Base-by-base conservation (phyloP, 768 basidiomycete genomes). In the Daedaleopsis nitida region DNA sequence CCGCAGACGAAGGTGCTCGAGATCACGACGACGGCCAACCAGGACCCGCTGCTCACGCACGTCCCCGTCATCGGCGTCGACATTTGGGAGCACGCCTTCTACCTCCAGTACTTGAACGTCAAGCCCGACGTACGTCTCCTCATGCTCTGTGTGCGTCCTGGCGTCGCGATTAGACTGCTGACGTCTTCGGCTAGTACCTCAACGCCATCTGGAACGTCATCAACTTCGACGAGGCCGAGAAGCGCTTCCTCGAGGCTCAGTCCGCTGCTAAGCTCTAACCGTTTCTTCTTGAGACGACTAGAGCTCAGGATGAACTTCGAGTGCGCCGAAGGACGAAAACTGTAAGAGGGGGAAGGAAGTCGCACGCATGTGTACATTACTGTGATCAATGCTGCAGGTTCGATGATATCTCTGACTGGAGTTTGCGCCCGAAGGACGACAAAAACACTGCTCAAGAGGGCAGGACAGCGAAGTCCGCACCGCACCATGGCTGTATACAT, bases 31-130 rank as follows among this genome's bases (percentile, higher is more conserved):
- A 98, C 97, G 35, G 74, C 94, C 6, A 98, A 99, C 84, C 97
- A 99, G 80, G 96, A 98, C 73, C 96, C 95, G 60, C 83, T 96
- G 52, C 76, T 93, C 66, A 73, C 77, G 49, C 88, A 86, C 71
- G 76, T 84, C 57, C 92, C 94, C 57, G 83, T 97, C 78, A 91
- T 96, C 67, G 94, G 94, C 47, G 88, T 97, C 67, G 94, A 96
- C 66, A 86, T 96, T 71, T 96, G 94, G 94, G 94, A 96, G 77
- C 94, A 96, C 71, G 92, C 94, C 55, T 94, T 94, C 81, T 98
- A 96, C 80, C 84, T 96, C 68, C 94, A 98, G 75, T 98, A 98
- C 79, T 85, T 90, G 76, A 97, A 96, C 77, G 93, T 94, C 73
- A 96, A 96, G 83, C 86, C 76, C 60, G 91, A 96, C 68, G 94